These are phyloP conservation scores for Penicillium sumatraense DNA, from an alignment of 2,329 filamentous ascomycete species.

Conservation along the genomic window DNA sequence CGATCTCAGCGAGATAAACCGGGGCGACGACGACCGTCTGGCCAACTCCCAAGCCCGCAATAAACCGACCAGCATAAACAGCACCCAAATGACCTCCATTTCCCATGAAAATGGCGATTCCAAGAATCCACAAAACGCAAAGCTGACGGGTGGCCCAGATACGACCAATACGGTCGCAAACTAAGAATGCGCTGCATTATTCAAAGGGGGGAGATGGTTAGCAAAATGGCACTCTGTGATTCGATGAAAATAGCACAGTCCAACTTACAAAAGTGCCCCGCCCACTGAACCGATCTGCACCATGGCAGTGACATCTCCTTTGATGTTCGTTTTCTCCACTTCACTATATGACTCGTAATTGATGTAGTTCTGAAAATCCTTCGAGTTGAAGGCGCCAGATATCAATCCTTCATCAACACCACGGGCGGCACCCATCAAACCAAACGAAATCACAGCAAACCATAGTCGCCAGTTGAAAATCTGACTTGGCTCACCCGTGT, in stretches of 20 bases:
- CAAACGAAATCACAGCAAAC: constrained; percentile 76
- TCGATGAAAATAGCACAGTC: background rate
- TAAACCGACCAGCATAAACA: constrained; percentile 6
- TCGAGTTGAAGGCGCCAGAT: constrained; percentile 70
- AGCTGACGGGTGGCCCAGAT: constrained; percentile 7
- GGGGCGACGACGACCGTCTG: constrained; percentile 3
- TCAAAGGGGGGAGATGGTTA: constrained; percentile 1
- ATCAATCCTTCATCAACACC: constrained; percentile 81
- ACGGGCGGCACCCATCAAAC: constrained; percentile 75
- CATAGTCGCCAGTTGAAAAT: constrained; percentile 79
- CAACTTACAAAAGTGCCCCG: constrained; percentile 64
- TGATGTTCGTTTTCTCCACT: constrained; percentile 66
- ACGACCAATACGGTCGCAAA: constrained; percentile 3
- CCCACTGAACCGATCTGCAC: constrained; percentile 78
- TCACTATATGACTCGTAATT: constrained; percentile 58
- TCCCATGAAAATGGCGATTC: background rate
- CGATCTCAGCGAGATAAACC: constrained; percentile 6
- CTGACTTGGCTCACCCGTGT: constrained; percentile 69
- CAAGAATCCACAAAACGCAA: constrained; percentile 8
- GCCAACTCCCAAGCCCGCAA: constrained; percentile 4
- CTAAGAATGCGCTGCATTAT: background rate
- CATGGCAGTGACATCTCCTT: constrained; percentile 79
- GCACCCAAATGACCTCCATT: background rate
- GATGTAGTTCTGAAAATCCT: constrained; percentile 65
- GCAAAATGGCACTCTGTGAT: background rate